Evolutionary conservation across 106 monocot genomes (phyloP).

Genomic region (Dactylorhiza incarnata): DNA sequence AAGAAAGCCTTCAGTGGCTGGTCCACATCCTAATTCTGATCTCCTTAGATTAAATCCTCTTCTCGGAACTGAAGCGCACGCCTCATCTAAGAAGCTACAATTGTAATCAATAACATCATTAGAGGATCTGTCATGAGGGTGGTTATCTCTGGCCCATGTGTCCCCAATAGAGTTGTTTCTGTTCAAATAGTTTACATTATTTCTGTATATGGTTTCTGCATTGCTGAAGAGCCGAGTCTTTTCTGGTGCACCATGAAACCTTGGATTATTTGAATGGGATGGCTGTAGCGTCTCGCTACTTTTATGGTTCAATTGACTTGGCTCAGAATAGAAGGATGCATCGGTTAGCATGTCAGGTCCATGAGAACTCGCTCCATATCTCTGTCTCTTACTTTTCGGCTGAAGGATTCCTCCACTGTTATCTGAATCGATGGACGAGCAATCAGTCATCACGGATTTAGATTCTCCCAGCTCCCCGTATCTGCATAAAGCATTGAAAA

Average conservation of each 20-base stretch:
- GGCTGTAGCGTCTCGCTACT: slow-evolving; percentile 9
- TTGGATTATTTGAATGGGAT: slow-evolving; percentile 15
- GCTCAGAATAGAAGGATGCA: slow-evolving; percentile 16
- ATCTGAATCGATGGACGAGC: slow-evolving; percentile 76
- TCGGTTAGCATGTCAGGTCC: slow-evolving; percentile 15
- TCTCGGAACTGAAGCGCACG: slow-evolving; percentile 7
- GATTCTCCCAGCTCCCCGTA: slow-evolving; percentile 86
- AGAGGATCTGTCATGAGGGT: slow-evolving; percentile 19
- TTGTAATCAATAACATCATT: slow-evolving; percentile 25
- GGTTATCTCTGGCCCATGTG: slow-evolving; percentile 3
- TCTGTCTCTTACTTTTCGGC: slow-evolving; percentile 41
- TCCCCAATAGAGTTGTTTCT: slow-evolving; percentile 14
- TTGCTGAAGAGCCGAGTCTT: slow-evolving; percentile 2
- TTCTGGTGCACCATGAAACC: slow-evolving; percentile 9
- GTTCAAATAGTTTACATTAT: slow-evolving; percentile 11
- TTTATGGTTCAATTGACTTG: slow-evolving; percentile 15
- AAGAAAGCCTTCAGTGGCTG: slow-evolving; percentile 11
- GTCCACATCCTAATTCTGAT: slow-evolving; percentile 22
- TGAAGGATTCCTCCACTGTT: slow-evolving; percentile 43
- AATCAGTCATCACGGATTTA: slow-evolving; percentile 90
- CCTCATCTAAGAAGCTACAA: slow-evolving; percentile 13
- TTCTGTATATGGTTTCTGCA: slow-evolving; percentile 18
- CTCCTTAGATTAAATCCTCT: slow-evolving; percentile 15
- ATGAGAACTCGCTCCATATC: slow-evolving; percentile 8
- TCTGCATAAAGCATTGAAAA: slow-evolving; percentile 75